Percentiles rank a stretch among this genome's conserved stretches.
Evolutionary conservation across 75 land plant species (phyloP).

Genomic region (Picea sitchensis): DNA sequence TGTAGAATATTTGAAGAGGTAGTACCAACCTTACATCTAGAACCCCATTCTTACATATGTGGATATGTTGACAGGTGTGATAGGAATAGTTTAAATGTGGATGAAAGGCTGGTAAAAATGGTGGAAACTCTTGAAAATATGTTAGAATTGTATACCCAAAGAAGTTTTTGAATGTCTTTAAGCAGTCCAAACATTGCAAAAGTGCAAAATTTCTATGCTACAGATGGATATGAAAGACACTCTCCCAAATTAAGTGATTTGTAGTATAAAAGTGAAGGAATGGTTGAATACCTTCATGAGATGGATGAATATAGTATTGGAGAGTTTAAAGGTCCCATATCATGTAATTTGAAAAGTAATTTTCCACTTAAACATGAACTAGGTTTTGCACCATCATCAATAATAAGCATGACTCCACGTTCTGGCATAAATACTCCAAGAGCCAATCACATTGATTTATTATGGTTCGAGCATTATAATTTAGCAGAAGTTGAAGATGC

Average conservation of each 20-base stretch:
- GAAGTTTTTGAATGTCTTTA: constrained; percentile 12
- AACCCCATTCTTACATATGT: constrained; percentile 63
- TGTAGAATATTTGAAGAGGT: constrained; percentile 66
- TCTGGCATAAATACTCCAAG: constrained; percentile 73
- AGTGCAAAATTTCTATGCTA: constrained; percentile 17
- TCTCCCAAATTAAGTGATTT: constrained; percentile 47
- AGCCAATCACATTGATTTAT: constrained; percentile 62
- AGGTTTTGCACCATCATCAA: constrained; percentile 33
- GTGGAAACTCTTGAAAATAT: constrained; percentile 52
- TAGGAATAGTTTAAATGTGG: constrained; percentile 31
- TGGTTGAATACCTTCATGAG: constrained; percentile 81
- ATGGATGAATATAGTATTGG: constrained; percentile 66
- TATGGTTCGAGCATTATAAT: constrained; percentile 62
- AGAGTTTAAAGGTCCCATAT: constrained; percentile 27
- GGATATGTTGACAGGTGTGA: constrained; percentile 63
- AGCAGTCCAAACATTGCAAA: constrained; percentile 39
- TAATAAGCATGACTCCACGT: constrained; percentile 47
- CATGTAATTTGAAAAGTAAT: constrained; percentile 29
- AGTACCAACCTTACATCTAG: constrained; percentile 46
- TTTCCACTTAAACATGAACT: constrained; percentile 21
- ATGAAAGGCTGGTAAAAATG: constrained; percentile 49
- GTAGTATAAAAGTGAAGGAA: constrained; percentile 61
- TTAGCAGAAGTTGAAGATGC: constrained; percentile 53
- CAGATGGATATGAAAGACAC: constrained; percentile 23
- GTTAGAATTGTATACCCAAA: constrained; percentile 29